phyloP scores from a whole-genome alignment of 805 yeast genomes.

The Spathaspora boniae region DNA sequence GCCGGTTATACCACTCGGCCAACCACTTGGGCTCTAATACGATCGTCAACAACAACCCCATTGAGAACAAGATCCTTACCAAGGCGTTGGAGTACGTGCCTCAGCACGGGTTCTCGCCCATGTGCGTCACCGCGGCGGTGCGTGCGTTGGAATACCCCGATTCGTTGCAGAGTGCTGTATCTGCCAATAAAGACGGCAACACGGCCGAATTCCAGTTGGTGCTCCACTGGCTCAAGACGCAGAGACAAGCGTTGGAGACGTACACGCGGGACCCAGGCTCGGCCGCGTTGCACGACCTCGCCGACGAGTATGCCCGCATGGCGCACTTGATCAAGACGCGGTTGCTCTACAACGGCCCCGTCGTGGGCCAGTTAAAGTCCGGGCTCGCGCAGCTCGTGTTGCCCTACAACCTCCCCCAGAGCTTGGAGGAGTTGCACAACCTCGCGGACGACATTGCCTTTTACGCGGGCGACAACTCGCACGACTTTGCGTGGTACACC shows the following conservation, averaged over 20 bases:
- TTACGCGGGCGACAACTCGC: conserved; percentile 73
- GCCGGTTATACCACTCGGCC: conserved; percentile 29
- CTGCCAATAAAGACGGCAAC: conserved; percentile 35
- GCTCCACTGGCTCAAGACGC: conserved; percentile 46
- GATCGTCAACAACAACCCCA: conserved; percentile 25
- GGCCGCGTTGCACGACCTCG: conserved; percentile 24
- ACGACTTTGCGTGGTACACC: conserved; percentile 91
- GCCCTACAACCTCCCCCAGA: conserved; percentile 57
- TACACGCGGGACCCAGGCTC: conserved; percentile 25
- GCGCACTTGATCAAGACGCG: conserved; percentile 47
- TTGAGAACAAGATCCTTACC: conserved; percentile 41
- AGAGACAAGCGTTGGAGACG: conserved; percentile 35
- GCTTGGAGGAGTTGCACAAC: conserved; percentile 66
- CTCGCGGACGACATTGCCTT: conserved; percentile 81
- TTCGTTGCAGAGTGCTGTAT: conserved; percentile 41
- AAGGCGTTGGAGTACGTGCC: conserved; percentile 46
- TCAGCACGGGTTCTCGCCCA: conserved; percentile 45
- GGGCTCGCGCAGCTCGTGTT: conserved; percentile 60
- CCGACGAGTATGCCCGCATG: conserved; percentile 41
- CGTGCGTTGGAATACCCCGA: conserved; percentile 50
- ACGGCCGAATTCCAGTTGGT: conserved; percentile 56
- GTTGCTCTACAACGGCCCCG: conserved; percentile 48
- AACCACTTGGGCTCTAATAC: conserved; percentile 34
- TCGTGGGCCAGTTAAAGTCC: conserved; percentile 39
- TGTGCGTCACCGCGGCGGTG: conserved; percentile 48